Conservation (phyloP, 2,329 filamentous ascomycete genomes). For the Didymella segeticola region DNA sequence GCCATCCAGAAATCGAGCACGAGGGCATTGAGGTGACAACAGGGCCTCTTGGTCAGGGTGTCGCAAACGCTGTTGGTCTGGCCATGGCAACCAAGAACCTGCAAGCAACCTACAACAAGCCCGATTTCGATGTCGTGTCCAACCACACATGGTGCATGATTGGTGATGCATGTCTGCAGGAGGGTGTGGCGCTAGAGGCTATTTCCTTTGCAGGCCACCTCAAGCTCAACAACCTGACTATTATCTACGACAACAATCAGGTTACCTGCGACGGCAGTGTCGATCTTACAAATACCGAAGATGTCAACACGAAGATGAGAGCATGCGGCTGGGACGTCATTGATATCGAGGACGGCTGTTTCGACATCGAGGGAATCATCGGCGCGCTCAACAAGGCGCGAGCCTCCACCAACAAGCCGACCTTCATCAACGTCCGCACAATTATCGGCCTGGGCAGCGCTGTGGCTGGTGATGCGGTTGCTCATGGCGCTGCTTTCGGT, state of each 20-base stretch:
- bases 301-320: conserved; percentile 64
- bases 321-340: conserved; percentile 64
- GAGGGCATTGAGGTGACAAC: conserved; percentile 66
- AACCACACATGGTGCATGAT: conserved; percentile 65
- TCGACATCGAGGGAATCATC: conserved; percentile 58
- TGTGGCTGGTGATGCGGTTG: conserved; percentile 57
- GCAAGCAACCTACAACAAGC: conserved; percentile 61
- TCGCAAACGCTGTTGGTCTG: conserved; percentile 67
- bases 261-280: conserved; percentile 66
- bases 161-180: conserved; percentile 65
- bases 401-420: conserved; percentile 57
- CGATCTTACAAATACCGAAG: conserved; percentile 62
- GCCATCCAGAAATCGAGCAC: conserved; percentile 65
- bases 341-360: conserved; percentile 60
- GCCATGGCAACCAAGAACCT: conserved; percentile 65
- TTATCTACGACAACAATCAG: conserved; percentile 69
- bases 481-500: conserved; percentile 66
- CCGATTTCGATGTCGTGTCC: conserved; percentile 56
- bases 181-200: conserved; percentile 65
- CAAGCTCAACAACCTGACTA: conserved; percentile 62
- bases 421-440: conserved; percentile 65
- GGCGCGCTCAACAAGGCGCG: conserved; percentile 56
- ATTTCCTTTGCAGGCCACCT: conserved; percentile 64
- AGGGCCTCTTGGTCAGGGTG: conserved; percentile 64
- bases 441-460: conserved; percentile 62